Base-by-base conservation (phyloP, 345 rosid species). In the Xanthoceras sorbifolium region DNA sequence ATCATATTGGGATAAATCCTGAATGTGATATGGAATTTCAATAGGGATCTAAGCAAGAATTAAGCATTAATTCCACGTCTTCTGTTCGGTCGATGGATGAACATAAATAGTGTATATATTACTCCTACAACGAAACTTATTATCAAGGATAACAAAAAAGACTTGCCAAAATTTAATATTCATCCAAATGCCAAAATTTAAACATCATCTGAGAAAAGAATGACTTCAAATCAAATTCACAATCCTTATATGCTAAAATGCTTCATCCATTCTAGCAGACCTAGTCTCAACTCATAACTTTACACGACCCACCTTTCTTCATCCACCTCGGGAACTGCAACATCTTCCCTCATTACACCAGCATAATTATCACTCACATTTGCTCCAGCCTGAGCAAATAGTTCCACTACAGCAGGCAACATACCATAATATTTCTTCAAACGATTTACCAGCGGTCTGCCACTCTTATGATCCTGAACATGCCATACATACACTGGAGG, bases 401-500 rank as follows among this genome's bases (percentile, higher is more conserved):
- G 81, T 71, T 88, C 90, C 72, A 88, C 86, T 0, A 73, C 88
- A 1, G 87, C 90, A 3, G 88, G 88, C 76, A 85, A 61, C 84
- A 74, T 84, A 17, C 88, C 90, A 25, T 88, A 88, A 69, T 82
- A 88, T 80, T 81, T 86, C 80, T 78, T 86, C 82, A 86, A 81
- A 15, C 67, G 32, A 66, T 86, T 80, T 48, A 74, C 81, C 68
- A 89, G 82, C 7, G 82, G 81, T 69, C 67, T 62, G 32, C 68
- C 66, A 3, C 82, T 78, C 9, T 52, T 66, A 32, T 22, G 62
- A 48, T 81, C 78, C 31, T 44, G 82, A 31, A 82, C 85, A 23
- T 85, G 90, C 89, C 89, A 89, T 26, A 85, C 90, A 80, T 82
- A 84, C 11, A 80, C 76, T 4, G 87, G 87, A 68, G 86, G 89